Evolutionary conservation across 2,329 filamentous ascomycete species (phyloP).

Genomic region (Colletotrichum tanaceti): DNA sequence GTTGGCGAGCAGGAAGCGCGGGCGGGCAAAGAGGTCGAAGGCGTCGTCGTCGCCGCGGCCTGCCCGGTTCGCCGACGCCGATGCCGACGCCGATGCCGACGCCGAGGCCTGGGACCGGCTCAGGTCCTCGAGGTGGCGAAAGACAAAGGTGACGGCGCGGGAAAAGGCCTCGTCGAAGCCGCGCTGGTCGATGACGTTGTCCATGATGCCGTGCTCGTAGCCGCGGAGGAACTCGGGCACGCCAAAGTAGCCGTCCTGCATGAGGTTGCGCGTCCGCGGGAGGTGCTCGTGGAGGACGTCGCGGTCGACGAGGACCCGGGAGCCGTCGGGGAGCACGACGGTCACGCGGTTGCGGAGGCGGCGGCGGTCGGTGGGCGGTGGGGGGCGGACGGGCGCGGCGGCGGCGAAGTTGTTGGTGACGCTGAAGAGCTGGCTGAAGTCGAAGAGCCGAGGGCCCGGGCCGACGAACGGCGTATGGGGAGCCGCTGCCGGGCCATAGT

Average conservation of each 20-base stretch:
- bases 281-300: slow-evolving; percentile 32
- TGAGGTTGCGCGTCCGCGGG: slow-evolving; percentile 32
- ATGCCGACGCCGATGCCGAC: too few relatives aligned
- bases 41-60: neutral
- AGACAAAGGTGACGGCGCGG: slow-evolving; percentile 27
- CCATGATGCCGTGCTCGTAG: slow-evolving; percentile 25
- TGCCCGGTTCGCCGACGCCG: neutral
- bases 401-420: neutral
- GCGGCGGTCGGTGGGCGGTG: neutral
- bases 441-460: slow-evolving; percentile 3
- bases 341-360: slow-evolving; percentile 30
- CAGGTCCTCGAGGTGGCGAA: slow-evolving; percentile 32
- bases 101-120: neutral
- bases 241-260: slow-evolving; percentile 17
- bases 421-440: slow-evolving; percentile 32
- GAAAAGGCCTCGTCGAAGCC: slow-evolving; percentile 16
- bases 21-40: slow-evolving; percentile 26
- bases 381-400: too few relatives aligned
- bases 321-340: slow-evolving; percentile 31
- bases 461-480: neutral
- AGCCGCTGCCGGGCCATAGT: slow-evolving; percentile 13
- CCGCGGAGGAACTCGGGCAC: slow-evolving; percentile 34
- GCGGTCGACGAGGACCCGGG: slow-evolving; percentile 26
- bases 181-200: neutral
- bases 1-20: slow-evolving; percentile 30